Percentiles rank a stretch among this genome's conserved stretches.
Conservation (phyloP, 768 basidiomycete species). For the Boletus coccyginus region DNA sequence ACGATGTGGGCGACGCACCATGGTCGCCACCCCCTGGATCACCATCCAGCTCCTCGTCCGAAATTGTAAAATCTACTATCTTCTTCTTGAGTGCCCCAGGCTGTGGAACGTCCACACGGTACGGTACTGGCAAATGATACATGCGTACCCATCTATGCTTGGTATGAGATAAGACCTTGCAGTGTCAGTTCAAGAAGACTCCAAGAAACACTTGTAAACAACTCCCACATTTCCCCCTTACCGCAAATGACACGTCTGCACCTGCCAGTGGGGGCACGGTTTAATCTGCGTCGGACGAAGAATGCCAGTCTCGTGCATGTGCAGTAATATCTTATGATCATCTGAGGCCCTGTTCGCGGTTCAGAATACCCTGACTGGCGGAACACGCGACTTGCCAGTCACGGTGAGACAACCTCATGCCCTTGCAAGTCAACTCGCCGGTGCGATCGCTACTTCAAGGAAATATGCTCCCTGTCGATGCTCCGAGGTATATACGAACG, state of each 20-base stretch:
- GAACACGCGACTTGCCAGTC: background rate
- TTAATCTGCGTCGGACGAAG: background rate
- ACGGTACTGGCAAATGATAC: constrained; percentile 16
- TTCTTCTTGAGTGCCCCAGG: constrained; percentile 11
- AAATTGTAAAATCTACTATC: constrained; percentile 1
- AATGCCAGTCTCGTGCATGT: background rate
- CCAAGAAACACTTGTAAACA: background rate
- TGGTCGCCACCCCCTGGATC: constrained; percentile 9
- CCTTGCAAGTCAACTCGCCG: background rate
- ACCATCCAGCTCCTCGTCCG: constrained; percentile 10
- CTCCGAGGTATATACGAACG: background rate
- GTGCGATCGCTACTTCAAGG: background rate
- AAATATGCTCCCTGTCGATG: background rate
- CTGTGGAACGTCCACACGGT: constrained; percentile 14
- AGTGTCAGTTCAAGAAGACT: background rate
- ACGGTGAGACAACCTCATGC: background rate
- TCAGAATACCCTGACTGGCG: background rate
- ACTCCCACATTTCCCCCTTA: no score
- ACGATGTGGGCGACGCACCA: constrained; percentile 14
- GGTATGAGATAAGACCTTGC: background rate
- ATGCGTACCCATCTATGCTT: constrained; percentile 25
- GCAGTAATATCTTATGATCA: background rate
- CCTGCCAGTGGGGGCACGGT: no score
- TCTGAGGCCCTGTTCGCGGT: background rate
- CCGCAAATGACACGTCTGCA: no score